These are phyloP conservation scores for Yamadazyma takamatsuzukensis DNA, from an alignment of 805 yeast genomes.

Conservation along the genomic window DNA sequence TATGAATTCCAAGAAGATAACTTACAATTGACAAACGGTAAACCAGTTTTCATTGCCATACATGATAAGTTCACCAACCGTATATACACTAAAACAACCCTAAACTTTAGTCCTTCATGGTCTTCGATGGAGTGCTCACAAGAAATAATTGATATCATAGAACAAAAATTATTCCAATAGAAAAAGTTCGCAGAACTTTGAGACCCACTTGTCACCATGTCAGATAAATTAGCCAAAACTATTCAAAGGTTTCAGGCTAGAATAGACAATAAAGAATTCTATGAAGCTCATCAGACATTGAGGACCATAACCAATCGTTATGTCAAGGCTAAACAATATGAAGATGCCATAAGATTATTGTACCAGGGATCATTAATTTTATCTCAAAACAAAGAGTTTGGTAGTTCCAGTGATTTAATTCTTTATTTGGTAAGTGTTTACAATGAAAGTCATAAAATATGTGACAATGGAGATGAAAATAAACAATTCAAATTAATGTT, in stretches of 20 bases:
- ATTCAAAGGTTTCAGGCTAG: conserved; percentile 64
- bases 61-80: conserved; percentile 14
- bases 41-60: conserved; percentile 12
- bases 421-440: conserved; percentile 70
- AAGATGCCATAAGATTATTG: conserved; percentile 70
- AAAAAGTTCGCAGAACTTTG: no score
- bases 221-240: conserved; percentile 51
- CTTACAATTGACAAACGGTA: conserved; percentile 6
- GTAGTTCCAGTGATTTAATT: conserved; percentile 77
- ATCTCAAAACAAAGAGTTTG: conserved; percentile 66
- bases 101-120: no score
- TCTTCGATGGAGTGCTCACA: no score
- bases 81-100: conserved; percentile 12
- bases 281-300: conserved; percentile 94
- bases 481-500: conserved; percentile 44
- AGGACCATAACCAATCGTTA: conserved; percentile 86
- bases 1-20: conserved; percentile 12
- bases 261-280: conserved; percentile 71
- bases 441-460: conserved; percentile 43
- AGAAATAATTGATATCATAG: no score
- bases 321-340: conserved; percentile 61
- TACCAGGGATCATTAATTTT: conserved; percentile 69
- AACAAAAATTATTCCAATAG: no score
- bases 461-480: conserved; percentile 31
- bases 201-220: conserved; percentile 5